These are phyloP conservation scores for Pachyrhizus erosus DNA, from an alignment of 306 rosid genomes.

Conservation along the genomic window DNA sequence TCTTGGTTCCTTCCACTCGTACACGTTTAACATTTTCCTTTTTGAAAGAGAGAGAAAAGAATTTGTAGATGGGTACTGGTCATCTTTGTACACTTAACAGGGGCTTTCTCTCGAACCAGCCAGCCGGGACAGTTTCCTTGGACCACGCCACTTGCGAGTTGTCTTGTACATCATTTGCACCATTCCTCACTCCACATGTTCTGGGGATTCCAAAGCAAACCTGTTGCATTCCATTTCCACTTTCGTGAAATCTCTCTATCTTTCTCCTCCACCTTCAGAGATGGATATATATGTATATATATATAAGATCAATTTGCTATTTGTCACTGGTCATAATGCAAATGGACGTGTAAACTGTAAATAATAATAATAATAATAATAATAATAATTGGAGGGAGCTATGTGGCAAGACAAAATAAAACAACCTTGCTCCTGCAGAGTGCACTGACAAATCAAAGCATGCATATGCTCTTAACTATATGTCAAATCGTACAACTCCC, in stretches of 20 bases:
- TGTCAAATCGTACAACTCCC: slow-evolving; percentile 11
- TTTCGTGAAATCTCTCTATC: slow-evolving; percentile 39
- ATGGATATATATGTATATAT: background rate
- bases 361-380: too few species aligned
- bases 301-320: background rate
- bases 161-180: slow-evolving; percentile 62
- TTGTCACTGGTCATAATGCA: slow-evolving; percentile 30
- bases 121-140: slow-evolving; percentile 31
- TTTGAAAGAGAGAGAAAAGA: slow-evolving; percentile 38
- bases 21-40: background rate
- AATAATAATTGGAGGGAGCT: background rate
- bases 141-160: slow-evolving; percentile 68
- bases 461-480: slow-evolving; percentile 31
- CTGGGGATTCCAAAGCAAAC: slow-evolving; percentile 53
- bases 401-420: background rate
- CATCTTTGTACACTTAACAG: slow-evolving; percentile 48
- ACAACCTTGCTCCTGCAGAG: slow-evolving; percentile 33
- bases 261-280: background rate
- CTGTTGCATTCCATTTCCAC: slow-evolving; percentile 45
- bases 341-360: slow-evolving; percentile 12
- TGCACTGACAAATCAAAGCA: slow-evolving; percentile 32
- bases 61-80: slow-evolving; percentile 51
- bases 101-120: slow-evolving; percentile 2
- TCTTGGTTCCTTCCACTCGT: background rate
- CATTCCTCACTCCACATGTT: slow-evolving; percentile 58